A percentile compares a stretch with the other conserved stretches of the same genome.
Conservation (phyloP, 768 basidiomycete genomes). For the Mycena pura region DNA sequence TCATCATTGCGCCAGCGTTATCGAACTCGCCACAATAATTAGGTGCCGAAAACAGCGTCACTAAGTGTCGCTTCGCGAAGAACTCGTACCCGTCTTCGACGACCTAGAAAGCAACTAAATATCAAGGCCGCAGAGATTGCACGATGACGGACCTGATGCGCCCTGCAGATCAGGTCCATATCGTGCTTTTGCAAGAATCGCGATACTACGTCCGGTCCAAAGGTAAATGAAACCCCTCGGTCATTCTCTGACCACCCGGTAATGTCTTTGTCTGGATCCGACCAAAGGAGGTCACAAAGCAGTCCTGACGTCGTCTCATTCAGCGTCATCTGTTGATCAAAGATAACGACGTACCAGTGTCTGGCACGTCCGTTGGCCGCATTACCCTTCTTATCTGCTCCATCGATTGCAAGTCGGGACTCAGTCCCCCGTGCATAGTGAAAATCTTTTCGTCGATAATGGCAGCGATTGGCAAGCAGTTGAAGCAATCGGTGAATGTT, state of each 20-base stretch:
- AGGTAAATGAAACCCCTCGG: constrained; percentile 97
- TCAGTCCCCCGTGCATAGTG: constrained; percentile 98
- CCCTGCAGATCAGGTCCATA: constrained; percentile 98
- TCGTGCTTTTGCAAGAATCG: constrained; percentile 99
- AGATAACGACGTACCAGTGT: constrained; percentile 73
- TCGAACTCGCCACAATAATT: constrained; percentile 97
- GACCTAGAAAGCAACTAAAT: constrained; percentile 57
- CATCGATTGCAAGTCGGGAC: constrained; percentile 98
- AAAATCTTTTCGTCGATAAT: constrained; percentile 99
- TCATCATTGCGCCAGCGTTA: constrained; percentile 99
- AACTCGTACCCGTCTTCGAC: constrained; percentile 99
- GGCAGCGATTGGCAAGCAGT: constrained; percentile 97
- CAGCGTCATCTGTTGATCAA: neutral
- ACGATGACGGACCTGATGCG: constrained; percentile 84
- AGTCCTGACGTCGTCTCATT: constrained; percentile 65
- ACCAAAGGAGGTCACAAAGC: constrained; percentile 97
- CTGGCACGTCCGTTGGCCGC: constrained; percentile 98
- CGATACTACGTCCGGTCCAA: constrained; percentile 97
- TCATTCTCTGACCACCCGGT: constrained; percentile 99
- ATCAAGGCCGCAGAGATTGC: neutral
- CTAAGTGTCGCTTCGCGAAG: constrained; percentile 96
- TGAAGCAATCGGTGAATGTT: constrained; percentile 99
- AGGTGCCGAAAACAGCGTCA: constrained; percentile 96
- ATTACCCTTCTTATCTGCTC: constrained; percentile 99
- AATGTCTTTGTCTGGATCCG: constrained; percentile 99